Conservation (phyloP, 768 basidiomycete genomes). For the Naganishia vaughanmartiniae region DNA sequence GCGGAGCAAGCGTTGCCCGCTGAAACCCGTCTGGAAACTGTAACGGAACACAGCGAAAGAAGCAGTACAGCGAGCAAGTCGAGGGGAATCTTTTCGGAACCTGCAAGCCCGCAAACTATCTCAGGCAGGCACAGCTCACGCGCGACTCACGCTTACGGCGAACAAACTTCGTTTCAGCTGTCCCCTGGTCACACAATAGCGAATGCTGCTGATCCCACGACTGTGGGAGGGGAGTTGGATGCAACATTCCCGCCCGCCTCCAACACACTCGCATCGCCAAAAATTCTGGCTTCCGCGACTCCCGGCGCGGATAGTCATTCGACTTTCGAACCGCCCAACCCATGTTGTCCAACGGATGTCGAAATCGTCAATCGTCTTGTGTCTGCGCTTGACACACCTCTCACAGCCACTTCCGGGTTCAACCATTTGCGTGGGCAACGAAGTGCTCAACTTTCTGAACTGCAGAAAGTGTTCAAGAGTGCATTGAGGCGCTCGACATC, state of each 20-base stretch:
- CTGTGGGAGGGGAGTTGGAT: conserved; percentile 9
- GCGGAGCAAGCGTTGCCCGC: not conserved
- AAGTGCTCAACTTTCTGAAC: conserved; percentile 62
- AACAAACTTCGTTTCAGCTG: conserved; percentile 22
- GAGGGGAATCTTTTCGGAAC: conserved; percentile 13
- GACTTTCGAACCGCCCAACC: conserved; percentile 62
- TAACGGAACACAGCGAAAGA: conserved; percentile 15
- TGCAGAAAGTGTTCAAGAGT: conserved; percentile 69
- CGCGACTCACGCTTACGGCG: conserved; percentile 2
- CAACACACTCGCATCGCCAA: not conserved
- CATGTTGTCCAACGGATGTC: conserved; percentile 80
- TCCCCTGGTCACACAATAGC: conserved; percentile 29
- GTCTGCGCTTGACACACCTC: conserved; percentile 58
- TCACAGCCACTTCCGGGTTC: conserved; percentile 49
- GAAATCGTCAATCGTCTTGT: conserved; percentile 65
- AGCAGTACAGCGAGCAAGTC: conserved; percentile 17
- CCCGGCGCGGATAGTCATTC: conserved; percentile 8
- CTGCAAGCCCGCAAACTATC: conserved; percentile 6
- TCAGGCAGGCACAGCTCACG: conserved; percentile 7
- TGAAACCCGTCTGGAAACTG: conserved; percentile 6
- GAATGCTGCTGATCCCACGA: not conserved
- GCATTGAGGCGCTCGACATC: conserved; percentile 27
- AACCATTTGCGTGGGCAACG: conserved; percentile 43
- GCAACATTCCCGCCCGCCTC: not conserved
- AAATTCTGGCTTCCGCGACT: conserved; percentile 13